phyloP scores from a whole-genome alignment of 805 yeast genomes.

The Spathaspora hagerdaliae region DNA sequence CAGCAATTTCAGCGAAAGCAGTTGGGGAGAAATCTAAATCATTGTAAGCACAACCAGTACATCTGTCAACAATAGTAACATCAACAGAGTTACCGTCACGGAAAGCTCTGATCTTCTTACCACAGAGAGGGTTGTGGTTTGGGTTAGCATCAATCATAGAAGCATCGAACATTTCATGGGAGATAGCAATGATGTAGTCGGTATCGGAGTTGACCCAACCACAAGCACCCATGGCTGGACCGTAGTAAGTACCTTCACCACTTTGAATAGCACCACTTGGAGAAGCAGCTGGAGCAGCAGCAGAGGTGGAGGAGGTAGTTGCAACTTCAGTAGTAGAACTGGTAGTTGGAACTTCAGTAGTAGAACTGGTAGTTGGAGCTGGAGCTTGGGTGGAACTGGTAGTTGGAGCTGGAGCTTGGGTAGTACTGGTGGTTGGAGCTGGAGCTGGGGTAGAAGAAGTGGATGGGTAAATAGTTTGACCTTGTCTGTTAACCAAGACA shows the following conservation, averaged over 20 bases:
- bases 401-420: conserved; percentile 7
- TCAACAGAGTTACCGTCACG: conserved; percentile 49
- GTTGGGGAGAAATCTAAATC: conserved; percentile 60
- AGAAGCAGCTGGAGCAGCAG: conserved; percentile 9
- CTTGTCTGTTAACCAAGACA: conserved; percentile 13
- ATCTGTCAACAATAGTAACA: conserved; percentile 55
- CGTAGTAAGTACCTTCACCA: conserved; percentile 51
- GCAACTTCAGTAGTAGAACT: conserved; percentile 8
- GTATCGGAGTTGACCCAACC: conserved; percentile 42
- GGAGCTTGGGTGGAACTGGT: conserved; percentile 8
- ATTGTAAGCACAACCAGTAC: conserved; percentile 48
- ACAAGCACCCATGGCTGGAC: conserved; percentile 51
- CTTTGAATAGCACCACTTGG: conserved; percentile 9
- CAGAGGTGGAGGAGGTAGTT: conserved; percentile 7
- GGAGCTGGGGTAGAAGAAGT: conserved; percentile 3
- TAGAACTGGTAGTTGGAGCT: conserved; percentile 7
- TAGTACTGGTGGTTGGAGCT: conserved; percentile 1
- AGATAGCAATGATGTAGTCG: conserved; percentile 54
- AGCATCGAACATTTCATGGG: conserved; percentile 36
- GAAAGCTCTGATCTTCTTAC: conserved; percentile 44
- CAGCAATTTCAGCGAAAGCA: conserved; percentile 52
- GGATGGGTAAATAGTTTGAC: conserved; percentile 6
- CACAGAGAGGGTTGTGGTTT: conserved; percentile 49
- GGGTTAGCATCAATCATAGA: conserved; percentile 30
- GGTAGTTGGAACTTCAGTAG: conserved; percentile 4